Base-by-base conservation (phyloP, 768 basidiomycete species). In the Antrodiella citrinella region DNA sequence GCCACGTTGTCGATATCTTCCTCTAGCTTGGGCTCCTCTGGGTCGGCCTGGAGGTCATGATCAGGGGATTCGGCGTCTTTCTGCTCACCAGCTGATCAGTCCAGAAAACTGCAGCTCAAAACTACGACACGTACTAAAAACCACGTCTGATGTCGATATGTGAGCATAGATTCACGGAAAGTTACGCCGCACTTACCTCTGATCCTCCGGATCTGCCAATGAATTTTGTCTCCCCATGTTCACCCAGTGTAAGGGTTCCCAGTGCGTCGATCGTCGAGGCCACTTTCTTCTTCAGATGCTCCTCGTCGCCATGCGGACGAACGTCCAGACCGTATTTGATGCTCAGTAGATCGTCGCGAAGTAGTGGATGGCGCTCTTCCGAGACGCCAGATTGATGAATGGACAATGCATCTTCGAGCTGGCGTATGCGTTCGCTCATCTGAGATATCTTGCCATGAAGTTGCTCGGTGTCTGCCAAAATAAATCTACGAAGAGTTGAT, bases 131-230 rank as follows among this genome's bases (percentile, higher is more conserved):
- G 41, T 45, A 23, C 44, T 3, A 35, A 54, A 46, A 51, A 59
- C 62, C 50, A 61, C 49, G 21, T 61, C 57, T 40, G 61, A 50
- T 26, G 60, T 59, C 62, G 43, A 1, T 10, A 48, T 54, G 25
- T 42, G 9, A 22, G 47, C 13, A 49, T 21, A 45, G 47, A 12
- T 22, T 11, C 13, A 26, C 18, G 2, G 42, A 12, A 21, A 26
- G 30, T 15, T 7, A 26, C 23, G 11, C 30, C 4, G 10, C 24
- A 59, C 60, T 19, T n/a, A 65, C 64, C 74, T 89, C 86, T 21
- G 86, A 75, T 20, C 84, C 85, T 10, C 81, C 85, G 12, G 86
- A 81, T 26, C 79, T 82, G 20, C 86, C 87, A 56, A 84, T 85
- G 63, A 85, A 89, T 59, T 81, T 83, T 9, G 77, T 79, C 50